A percentile compares a stretch with the other conserved stretches of the same genome.
These are phyloP conservation scores for Liquidambar formosana DNA, from an alignment of 164 flowering plant species.

Conservation along the genomic window DNA sequence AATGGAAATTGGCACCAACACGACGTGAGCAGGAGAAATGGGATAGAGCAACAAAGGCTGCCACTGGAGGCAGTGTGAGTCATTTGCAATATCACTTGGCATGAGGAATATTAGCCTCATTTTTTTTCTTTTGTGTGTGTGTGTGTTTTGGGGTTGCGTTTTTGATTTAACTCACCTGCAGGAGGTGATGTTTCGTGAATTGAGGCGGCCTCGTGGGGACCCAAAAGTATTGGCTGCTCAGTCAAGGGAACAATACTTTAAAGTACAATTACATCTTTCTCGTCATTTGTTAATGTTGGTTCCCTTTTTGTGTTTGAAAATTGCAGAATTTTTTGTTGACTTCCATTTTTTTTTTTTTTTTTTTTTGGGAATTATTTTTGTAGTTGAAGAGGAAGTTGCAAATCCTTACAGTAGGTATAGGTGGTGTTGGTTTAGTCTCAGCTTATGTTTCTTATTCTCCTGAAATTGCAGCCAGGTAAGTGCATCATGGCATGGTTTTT, in stretches of 20 bases:
- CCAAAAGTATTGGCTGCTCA: slow-evolving; percentile 84
- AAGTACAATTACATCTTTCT: slow-evolving; percentile 42
- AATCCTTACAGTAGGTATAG: slow-evolving; percentile 71
- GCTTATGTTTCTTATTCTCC: slow-evolving; percentile 84
- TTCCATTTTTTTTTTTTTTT: neutral
- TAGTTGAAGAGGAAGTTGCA: slow-evolving; percentile 86
- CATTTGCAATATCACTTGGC: neutral
- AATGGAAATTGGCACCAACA: slow-evolving; percentile 88
- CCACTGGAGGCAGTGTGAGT: slow-evolving; percentile 90
- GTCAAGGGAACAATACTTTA: slow-evolving; percentile 69
- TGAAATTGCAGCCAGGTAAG: slow-evolving; percentile 86
- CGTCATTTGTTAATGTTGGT: neutral
- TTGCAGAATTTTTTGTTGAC: neutral
- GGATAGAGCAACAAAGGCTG: slow-evolving; percentile 86
- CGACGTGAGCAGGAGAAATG: slow-evolving; percentile 88
- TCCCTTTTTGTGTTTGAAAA: neutral
- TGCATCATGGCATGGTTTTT: neutral
- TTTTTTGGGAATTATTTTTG: slow-evolving; percentile 19
- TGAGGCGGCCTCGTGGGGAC: slow-evolving; percentile 54
- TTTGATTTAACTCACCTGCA: slow-evolving; percentile 27
- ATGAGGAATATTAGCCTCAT: too few relatives aligned
- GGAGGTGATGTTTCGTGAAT: slow-evolving; percentile 80
- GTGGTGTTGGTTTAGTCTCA: slow-evolving; percentile 76
- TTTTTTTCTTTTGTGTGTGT: neutral
- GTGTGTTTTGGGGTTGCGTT: too few relatives aligned